Evolutionary conservation across 352 stramenopile species (phyloP).

Genomic region (Globisporangium solare): DNA sequence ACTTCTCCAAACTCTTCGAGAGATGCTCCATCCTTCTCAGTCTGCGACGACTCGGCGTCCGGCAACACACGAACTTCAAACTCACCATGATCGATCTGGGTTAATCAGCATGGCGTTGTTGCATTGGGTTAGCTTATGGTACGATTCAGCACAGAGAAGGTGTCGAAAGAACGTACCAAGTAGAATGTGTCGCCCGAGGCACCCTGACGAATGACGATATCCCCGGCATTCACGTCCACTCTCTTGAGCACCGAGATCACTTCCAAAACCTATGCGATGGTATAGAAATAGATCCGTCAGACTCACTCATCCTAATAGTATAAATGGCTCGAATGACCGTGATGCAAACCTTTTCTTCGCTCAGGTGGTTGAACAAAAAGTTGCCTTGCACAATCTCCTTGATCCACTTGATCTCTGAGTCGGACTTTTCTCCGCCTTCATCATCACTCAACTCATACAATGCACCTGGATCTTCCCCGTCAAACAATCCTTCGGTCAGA

Average conservation of each 20-base stretch:
- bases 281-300: background rate
- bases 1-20: conserved; percentile 54
- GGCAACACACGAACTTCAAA: conserved; percentile 72
- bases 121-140: background rate
- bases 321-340: background rate
- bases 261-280: conserved; percentile 48
- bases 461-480: conserved; percentile 15
- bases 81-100: conserved; percentile 64
- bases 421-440: conserved; percentile 50
- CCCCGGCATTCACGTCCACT: conserved; percentile 69
- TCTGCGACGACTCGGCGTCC: conserved; percentile 18
- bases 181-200: conserved; percentile 93
- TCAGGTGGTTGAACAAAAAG: conserved; percentile 93
- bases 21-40: conserved; percentile 3
- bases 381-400: conserved; percentile 86
- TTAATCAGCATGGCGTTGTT: background rate
- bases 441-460: conserved; percentile 34
- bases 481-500: conserved; percentile 44
- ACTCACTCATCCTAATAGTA: background rate
- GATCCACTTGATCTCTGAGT: conserved; percentile 81
- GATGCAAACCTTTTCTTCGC: conserved; percentile 65
- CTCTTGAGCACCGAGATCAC: conserved; percentile 87
- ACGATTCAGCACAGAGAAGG: background rate
- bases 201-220: conserved; percentile 91
- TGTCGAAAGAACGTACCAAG: conserved; percentile 44